phyloP scores from a whole-genome alignment of 768 basidiomycete species.

The Thelephora ganbajun region DNA sequence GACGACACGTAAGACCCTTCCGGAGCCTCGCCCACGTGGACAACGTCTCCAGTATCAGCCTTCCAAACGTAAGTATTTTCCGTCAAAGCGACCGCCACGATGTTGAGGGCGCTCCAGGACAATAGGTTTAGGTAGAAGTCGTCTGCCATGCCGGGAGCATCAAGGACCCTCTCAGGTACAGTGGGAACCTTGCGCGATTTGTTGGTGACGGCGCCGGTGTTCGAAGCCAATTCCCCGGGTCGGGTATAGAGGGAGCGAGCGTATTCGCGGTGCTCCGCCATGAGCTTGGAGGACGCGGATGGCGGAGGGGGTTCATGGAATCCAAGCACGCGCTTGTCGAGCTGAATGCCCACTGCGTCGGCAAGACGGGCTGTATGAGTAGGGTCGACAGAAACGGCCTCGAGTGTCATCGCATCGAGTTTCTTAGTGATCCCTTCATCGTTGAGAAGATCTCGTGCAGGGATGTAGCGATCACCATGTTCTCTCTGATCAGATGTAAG shows the following conservation, averaged over 20 bases:
- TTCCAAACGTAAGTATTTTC: slow-evolving; percentile 88
- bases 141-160: slow-evolving; percentile 85
- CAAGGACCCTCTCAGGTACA: slow-evolving; percentile 84
- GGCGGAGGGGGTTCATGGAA: slow-evolving; percentile 81
- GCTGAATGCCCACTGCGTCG: slow-evolving; percentile 59
- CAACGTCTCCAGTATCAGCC: slow-evolving; percentile 80
- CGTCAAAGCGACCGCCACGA: slow-evolving; percentile 82
- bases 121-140: slow-evolving; percentile 96
- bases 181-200: slow-evolving; percentile 78
- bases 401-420: slow-evolving; percentile 48
- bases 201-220: slow-evolving; percentile 39
- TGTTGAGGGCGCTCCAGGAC: slow-evolving; percentile 77
- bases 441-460: slow-evolving; percentile 35
- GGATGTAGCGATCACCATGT: slow-evolving; percentile 61
- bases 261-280: slow-evolving; percentile 65
- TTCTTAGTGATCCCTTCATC: slow-evolving; percentile 39
- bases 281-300: slow-evolving; percentile 61
- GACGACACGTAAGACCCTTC: slow-evolving; percentile 65
- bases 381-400: slow-evolving; percentile 48
- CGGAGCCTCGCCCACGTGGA: slow-evolving; percentile 59
- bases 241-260: slow-evolving; percentile 66
- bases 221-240: slow-evolving; percentile 45
- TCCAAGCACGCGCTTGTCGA: slow-evolving; percentile 73
- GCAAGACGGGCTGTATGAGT: slow-evolving; percentile 69
- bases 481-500: slow-evolving; percentile 24